Evolutionary conservation across 2,329 filamentous ascomycete genomes (phyloP).

Genomic region (Myrmaecium sp.): DNA sequence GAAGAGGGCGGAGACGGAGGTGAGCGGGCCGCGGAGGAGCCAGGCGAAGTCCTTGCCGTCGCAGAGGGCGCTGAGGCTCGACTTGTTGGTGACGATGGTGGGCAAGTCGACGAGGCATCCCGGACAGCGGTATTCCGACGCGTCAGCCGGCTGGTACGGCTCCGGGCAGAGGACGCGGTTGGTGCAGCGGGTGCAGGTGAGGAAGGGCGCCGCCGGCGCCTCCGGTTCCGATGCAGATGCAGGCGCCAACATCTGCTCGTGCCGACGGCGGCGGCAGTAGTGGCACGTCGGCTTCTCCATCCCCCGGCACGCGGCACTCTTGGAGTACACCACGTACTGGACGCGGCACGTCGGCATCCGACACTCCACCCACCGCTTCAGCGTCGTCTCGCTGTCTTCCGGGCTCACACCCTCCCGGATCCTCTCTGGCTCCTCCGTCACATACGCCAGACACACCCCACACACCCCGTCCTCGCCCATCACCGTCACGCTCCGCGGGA

Average conservation of each 20-base stretch:
- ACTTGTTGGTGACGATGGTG: conserved; percentile 15
- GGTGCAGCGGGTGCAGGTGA: conserved; percentile 29
- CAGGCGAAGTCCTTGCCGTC: conserved; percentile 26
- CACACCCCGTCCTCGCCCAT: conserved; percentile 26
- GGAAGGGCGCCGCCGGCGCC: conserved; percentile 17
- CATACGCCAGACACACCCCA: conserved; percentile 21
- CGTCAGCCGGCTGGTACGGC: conserved; percentile 27
- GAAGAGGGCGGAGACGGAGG: conserved; percentile 21
- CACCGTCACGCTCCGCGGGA: conserved; percentile 33
- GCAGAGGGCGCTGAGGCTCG: conserved; percentile 25
- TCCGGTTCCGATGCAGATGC: conserved; percentile 1
- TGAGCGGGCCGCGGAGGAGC: conserved; percentile 27
- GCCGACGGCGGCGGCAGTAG: conserved; percentile 29
- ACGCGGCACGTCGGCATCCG: conserved; percentile 24
- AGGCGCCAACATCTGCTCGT: too few species aligned
- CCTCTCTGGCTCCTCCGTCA: too few species aligned
- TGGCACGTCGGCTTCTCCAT: conserved; percentile 33
- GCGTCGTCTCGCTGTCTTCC: conserved; percentile 15
- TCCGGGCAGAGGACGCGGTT: conserved; percentile 32
- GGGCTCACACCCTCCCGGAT: conserved; percentile 13
- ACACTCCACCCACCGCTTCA: conserved; percentile 33
- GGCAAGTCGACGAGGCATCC: too few species aligned
- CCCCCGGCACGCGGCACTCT: conserved; percentile 24
- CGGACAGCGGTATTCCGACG: too few species aligned
- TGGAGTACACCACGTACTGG: conserved; percentile 34